phyloP scores from a whole-genome alignment of 108 stramenopile genomes.

The Tribonema minus region DNA sequence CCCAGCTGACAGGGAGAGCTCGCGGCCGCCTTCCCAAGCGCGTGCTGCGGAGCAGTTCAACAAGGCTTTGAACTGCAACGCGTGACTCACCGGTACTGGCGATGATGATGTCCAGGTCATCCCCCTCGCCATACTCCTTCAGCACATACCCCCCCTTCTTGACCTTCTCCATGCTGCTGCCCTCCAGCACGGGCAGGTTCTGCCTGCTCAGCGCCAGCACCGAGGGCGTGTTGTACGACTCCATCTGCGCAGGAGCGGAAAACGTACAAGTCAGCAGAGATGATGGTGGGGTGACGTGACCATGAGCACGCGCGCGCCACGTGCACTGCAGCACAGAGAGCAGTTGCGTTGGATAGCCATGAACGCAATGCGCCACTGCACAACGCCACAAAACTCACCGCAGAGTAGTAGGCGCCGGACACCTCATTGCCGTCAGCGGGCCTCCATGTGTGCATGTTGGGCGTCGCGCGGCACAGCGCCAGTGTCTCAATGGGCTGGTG shows the following conservation, averaged over 20 bases:
- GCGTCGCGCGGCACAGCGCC: conserved; percentile 80
- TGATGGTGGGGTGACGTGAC: too few relatives aligned
- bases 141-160: conserved; percentile 75
- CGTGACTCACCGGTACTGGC: conserved; percentile 64
- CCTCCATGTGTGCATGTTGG: conserved; percentile 86
- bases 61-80: too few relatives aligned
- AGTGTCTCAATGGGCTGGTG: conserved; percentile 95
- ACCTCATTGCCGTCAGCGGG: conserved; percentile 95
- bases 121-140: conserved; percentile 64
- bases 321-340: too few relatives aligned
- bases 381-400: too few relatives aligned
- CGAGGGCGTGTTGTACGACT: conserved; percentile 64
- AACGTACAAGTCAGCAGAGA: neutral
- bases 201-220: conserved; percentile 80
- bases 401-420: conserved; percentile 7
- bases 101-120: conserved; percentile 71
- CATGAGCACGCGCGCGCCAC: too few relatives aligned
- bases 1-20: too few relatives aligned
- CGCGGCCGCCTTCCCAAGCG: too few relatives aligned
- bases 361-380: too few relatives aligned
- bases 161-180: conserved; percentile 71
- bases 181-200: conserved; percentile 66
- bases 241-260: conserved; percentile 68
- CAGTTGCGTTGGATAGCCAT: too few relatives aligned
- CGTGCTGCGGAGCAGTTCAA: too few relatives aligned